Evolutionary conservation across 305 asterid genomes (phyloP).

Genomic region (Plantago coronopus): DNA sequence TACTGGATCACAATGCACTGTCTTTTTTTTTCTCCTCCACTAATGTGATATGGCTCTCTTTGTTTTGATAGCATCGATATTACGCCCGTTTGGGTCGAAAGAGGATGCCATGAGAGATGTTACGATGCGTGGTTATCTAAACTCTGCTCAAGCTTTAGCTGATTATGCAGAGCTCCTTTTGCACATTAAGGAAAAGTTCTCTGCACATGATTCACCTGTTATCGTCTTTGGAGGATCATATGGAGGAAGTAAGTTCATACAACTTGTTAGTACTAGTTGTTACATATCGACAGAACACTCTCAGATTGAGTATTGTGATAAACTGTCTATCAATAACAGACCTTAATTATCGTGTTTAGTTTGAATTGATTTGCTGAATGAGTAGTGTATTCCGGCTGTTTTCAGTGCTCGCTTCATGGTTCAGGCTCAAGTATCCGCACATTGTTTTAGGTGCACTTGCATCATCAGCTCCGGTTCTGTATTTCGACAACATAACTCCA

Average conservation of each 20-base stretch:
- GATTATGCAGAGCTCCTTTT: conserved; percentile 61
- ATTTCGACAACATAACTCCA: conserved; percentile 57
- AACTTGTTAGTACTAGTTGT: too few species aligned
- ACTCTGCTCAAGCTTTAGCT: conserved; percentile 72
- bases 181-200: conserved; percentile 37
- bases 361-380: too few species aligned
- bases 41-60: background rate
- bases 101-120: conserved; percentile 38
- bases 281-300: too few species aligned
- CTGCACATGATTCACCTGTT: conserved; percentile 49
- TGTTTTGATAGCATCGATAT: conserved; percentile 42
- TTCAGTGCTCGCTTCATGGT: conserved; percentile 73
- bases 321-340: too few species aligned
- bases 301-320: too few species aligned
- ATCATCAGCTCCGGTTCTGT: conserved; percentile 74
- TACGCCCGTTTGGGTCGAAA: conserved; percentile 57
- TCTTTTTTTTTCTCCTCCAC: too few species aligned
- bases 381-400: background rate
- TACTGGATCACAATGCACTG: too few species aligned
- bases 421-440: conserved; percentile 73
- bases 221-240: conserved; percentile 65
- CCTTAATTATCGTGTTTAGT: too few species aligned
- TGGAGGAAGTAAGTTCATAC: conserved; percentile 82
- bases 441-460: conserved; percentile 68
- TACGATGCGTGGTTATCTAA: conserved; percentile 48